phyloP scores from a whole-genome alignment of 2,329 filamentous ascomycete genomes.

The Neoarthrinium moseri region DNA sequence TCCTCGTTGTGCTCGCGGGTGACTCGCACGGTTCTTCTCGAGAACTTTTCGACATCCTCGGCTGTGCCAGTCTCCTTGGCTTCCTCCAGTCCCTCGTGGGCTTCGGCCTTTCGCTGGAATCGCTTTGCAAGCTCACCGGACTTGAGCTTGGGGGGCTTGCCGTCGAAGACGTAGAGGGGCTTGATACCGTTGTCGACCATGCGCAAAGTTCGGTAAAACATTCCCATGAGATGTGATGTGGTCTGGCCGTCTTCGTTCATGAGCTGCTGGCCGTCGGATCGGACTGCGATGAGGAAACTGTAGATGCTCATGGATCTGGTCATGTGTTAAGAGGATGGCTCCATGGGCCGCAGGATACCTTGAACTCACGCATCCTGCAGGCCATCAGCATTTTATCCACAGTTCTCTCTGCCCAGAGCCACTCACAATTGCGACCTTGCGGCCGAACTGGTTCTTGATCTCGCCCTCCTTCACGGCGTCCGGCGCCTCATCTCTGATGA shows the following conservation, averaged over 20 bases:
- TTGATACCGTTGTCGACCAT: slow-evolving; percentile 99
- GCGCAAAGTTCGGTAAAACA: slow-evolving; percentile 98
- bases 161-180: slow-evolving; percentile 96
- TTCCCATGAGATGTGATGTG: slow-evolving; percentile 97
- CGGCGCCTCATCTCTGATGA: slow-evolving; percentile 91
- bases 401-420: background rate
- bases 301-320: slow-evolving; percentile 94
- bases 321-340: slow-evolving; percentile 8
- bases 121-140: slow-evolving; percentile 95
- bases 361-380: slow-evolving; percentile 55
- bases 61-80: slow-evolving; percentile 97
- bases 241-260: slow-evolving; percentile 95
- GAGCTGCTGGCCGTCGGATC: slow-evolving; percentile 93
- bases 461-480: slow-evolving; percentile 94
- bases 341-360: background rate
- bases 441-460: slow-evolving; percentile 98
- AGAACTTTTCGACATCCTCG: slow-evolving; percentile 98
- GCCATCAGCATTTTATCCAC: slow-evolving; percentile 15
- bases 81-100: slow-evolving; percentile 85
- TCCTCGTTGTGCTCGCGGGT: slow-evolving; percentile 97
- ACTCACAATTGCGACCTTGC: slow-evolving; percentile 94
- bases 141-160: slow-evolving; percentile 94
- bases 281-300: slow-evolving; percentile 96
- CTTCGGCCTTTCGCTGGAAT: slow-evolving; percentile 91
- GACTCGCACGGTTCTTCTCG: slow-evolving; percentile 85